phyloP scores from a whole-genome alignment of 108 stramenopile genomes.

The Mediolabrus comicus region DNA sequence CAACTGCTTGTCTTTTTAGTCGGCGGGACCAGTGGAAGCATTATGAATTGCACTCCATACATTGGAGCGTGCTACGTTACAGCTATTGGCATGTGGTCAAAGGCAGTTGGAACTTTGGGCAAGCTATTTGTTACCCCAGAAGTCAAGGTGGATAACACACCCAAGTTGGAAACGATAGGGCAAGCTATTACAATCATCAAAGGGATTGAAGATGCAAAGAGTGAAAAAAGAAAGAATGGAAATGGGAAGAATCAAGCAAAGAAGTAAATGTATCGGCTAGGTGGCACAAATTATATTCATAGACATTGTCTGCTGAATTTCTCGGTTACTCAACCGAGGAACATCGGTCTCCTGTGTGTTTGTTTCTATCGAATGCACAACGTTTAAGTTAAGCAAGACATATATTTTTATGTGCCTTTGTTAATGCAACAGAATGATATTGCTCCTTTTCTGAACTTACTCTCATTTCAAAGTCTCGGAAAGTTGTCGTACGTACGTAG shows the following conservation, averaged over 20 bases:
- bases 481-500: no score
- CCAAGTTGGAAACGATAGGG: slow-evolving; percentile 36
- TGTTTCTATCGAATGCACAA: no score
- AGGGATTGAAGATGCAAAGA: slow-evolving; percentile 41
- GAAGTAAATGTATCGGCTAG: background rate
- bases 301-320: background rate
- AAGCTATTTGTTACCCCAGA: slow-evolving; percentile 35
- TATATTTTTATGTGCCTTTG: no score
- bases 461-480: no score
- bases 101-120: slow-evolving; percentile 35
- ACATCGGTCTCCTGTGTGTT: no score
- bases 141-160: slow-evolving; percentile 32
- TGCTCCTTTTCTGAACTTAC: no score
- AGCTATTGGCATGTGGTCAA: slow-evolving; percentile 40
- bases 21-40: slow-evolving; percentile 39
- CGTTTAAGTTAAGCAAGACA: no score
- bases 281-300: background rate
- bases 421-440: no score
- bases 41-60: slow-evolving; percentile 44
- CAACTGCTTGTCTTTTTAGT: slow-evolving; percentile 39
- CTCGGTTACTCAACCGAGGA: background rate
- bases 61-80: slow-evolving; percentile 36
- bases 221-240: slow-evolving; percentile 34
- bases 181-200: slow-evolving; percentile 43
- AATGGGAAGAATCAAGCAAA: background rate